phyloP scores from a whole-genome alignment of 2,329 filamentous ascomycete species.

The Ophioceras dolichostomum region DNA sequence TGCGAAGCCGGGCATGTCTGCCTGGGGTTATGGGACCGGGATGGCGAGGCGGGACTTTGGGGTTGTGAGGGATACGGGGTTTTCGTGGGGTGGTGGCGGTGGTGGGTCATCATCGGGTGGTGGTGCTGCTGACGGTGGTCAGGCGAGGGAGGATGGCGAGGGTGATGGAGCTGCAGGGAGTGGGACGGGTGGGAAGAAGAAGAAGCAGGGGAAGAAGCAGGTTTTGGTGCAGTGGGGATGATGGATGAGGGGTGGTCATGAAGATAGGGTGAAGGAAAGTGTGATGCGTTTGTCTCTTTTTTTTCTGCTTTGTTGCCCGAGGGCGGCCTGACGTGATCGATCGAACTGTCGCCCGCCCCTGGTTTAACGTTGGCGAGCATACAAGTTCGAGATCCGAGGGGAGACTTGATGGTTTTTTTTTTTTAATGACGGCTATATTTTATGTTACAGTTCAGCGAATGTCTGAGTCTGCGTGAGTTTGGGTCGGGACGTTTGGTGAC shows the following conservation, averaged over 20 bases:
- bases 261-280: no score
- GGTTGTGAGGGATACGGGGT: constrained; percentile 31
- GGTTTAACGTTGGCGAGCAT: no score
- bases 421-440: no score
- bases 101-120: constrained; percentile 12
- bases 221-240: constrained; percentile 51
- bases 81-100: constrained; percentile 33
- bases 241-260: no score
- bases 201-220: constrained; percentile 48
- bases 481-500: no score
- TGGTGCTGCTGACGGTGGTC: constrained; percentile 6
- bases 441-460: no score
- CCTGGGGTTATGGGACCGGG: constrained; percentile 47
- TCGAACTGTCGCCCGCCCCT: no score
- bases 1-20: constrained; percentile 52
- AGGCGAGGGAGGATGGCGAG: constrained; percentile 14
- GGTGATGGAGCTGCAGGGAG: constrained; percentile 13
- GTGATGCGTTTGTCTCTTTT: neutral
- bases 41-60: constrained; percentile 42
- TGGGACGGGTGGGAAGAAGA: constrained; percentile 40
- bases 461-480: no score
- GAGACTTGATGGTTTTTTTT: no score
- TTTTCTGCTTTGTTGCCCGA: neutral
- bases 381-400: no score
- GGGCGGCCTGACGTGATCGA: no score